A percentile compares a stretch with the other conserved stretches of the same genome.
Evolutionary conservation across 73 alveolate species (phyloP).

Genomic region (Symbiodinium natans): DNA sequence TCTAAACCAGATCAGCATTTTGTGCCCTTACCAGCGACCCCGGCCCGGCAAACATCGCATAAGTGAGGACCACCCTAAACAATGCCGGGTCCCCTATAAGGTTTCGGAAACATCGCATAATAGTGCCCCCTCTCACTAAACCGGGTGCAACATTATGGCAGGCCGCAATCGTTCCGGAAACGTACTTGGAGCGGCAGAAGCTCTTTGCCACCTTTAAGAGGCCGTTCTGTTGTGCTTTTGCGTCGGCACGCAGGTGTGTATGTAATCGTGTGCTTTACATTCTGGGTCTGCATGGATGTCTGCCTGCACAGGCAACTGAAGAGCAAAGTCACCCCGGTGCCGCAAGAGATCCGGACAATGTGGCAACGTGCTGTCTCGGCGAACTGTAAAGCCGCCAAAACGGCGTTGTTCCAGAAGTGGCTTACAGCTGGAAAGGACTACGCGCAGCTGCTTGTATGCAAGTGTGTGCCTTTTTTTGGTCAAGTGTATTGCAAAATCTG

Average conservation of each 20-base stretch:
- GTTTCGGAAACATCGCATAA: no score
- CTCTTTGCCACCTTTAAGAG: neutral
- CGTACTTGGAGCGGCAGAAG: neutral
- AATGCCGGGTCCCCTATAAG: no score
- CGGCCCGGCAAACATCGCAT: no score
- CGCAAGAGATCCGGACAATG: neutral
- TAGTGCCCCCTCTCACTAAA: no score
- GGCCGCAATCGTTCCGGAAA: neutral
- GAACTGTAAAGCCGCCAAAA: slow-evolving; percentile 3
- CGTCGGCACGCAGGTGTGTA: no score
- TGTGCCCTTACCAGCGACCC: no score
- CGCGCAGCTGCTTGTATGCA: neutral
- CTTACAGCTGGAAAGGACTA: neutral
- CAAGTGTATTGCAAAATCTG: no score
- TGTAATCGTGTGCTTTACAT: neutral
- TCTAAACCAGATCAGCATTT: no score
- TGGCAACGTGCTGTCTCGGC: slow-evolving; percentile 7
- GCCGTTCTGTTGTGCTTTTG: neutral
- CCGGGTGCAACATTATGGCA: neutral
- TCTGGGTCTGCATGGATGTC: neutral
- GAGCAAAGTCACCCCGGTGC: neutral
- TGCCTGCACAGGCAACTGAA: neutral
- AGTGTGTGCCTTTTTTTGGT: neutral
- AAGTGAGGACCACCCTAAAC: no score
- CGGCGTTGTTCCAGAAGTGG: slow-evolving; percentile 9